phyloP scores from a whole-genome alignment of 148 eudicot genomes.

The Cornus kousa region DNA sequence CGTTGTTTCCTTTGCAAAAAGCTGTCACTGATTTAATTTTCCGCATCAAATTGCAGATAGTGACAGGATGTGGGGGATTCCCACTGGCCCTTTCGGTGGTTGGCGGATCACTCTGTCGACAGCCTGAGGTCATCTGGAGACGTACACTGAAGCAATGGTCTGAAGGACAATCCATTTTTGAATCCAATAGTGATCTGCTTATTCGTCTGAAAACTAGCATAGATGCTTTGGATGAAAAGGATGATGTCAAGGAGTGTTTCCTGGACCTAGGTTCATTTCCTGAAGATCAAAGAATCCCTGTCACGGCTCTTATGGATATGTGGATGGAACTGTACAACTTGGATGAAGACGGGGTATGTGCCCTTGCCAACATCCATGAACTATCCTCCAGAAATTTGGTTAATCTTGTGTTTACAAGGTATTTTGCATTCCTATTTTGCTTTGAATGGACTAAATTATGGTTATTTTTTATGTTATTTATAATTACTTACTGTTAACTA shows the following conservation, averaged over 20 bases:
- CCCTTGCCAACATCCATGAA: conserved; percentile 16
- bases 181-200: conserved; percentile 11
- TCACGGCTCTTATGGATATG: conserved; percentile 24
- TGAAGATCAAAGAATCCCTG: conserved; percentile 33
- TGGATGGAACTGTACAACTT: conserved; percentile 30
- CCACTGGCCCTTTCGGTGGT: conserved; percentile 27
- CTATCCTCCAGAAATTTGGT: conserved; percentile 22
- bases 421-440: background rate
- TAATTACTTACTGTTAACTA: too few species aligned
- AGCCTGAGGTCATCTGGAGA: conserved; percentile 15
- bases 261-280: conserved; percentile 33
- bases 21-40: background rate
- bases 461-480: background rate
- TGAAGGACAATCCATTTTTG: conserved; percentile 16
- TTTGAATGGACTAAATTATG: background rate
- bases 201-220: conserved; percentile 22
- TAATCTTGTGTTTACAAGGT: conserved; percentile 23
- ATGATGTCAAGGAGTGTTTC: conserved; percentile 15
- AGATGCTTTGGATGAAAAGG: conserved; percentile 16
- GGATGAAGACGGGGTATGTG: conserved; percentile 18
- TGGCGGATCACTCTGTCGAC: conserved; percentile 22
- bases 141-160: conserved; percentile 17
- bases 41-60: conserved; percentile 19
- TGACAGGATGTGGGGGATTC: conserved; percentile 20
- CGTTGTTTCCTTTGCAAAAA: background rate